Percentiles rank a stretch among this genome's conserved stretches.
These are phyloP conservation scores for Phytopythium aichiense DNA, from an alignment of 352 stramenopile genomes.

Conservation along the genomic window DNA sequence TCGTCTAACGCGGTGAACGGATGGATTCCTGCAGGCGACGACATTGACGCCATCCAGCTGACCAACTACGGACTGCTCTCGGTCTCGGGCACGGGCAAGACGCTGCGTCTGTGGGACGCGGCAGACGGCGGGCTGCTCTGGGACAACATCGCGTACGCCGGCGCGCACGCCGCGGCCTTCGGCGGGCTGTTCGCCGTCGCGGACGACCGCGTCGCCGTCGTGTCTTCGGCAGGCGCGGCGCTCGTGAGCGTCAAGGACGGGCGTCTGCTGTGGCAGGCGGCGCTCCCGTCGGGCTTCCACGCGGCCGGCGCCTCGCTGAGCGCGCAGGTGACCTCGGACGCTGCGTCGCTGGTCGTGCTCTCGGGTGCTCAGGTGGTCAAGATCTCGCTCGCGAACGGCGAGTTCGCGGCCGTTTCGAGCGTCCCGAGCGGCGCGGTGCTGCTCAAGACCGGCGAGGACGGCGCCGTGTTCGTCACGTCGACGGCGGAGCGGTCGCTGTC, in stretches of 20 bases:
- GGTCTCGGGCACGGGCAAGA: slow-evolving; percentile 47
- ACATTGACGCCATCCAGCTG: slow-evolving; percentile 62
- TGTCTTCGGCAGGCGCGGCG: slow-evolving; percentile 38
- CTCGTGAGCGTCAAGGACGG: slow-evolving; percentile 63
- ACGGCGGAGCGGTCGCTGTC: slow-evolving; percentile 26
- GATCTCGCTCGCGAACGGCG: slow-evolving; percentile 23
- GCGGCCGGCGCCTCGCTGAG: slow-evolving; percentile 14
- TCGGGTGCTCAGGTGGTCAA: slow-evolving; percentile 33
- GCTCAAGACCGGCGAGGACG: slow-evolving; percentile 30
- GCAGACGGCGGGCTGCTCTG: slow-evolving; percentile 60
- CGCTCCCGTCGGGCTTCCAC: slow-evolving; percentile 25
- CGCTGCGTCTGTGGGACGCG: slow-evolving; percentile 67
- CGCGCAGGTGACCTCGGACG: slow-evolving; percentile 48
- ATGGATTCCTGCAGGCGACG: slow-evolving; percentile 27
- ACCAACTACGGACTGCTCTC: slow-evolving; percentile 66
- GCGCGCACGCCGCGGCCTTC: slow-evolving; percentile 23
- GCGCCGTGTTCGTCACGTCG: slow-evolving; percentile 24
- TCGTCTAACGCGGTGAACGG: not conserved
- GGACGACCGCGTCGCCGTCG: slow-evolving; percentile 43
- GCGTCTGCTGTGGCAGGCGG: slow-evolving; percentile 30
- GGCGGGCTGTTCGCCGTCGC: slow-evolving; percentile 36
- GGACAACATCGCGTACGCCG: slow-evolving; percentile 43
- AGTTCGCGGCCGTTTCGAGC: not conserved
- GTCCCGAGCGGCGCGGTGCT: slow-evolving; percentile 23
- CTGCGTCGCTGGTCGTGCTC: slow-evolving; percentile 43